A percentile compares a stretch with the other conserved stretches of the same genome.
Conservation (phyloP, 441 rosid species). For the Dalechampia spathulata region DNA sequence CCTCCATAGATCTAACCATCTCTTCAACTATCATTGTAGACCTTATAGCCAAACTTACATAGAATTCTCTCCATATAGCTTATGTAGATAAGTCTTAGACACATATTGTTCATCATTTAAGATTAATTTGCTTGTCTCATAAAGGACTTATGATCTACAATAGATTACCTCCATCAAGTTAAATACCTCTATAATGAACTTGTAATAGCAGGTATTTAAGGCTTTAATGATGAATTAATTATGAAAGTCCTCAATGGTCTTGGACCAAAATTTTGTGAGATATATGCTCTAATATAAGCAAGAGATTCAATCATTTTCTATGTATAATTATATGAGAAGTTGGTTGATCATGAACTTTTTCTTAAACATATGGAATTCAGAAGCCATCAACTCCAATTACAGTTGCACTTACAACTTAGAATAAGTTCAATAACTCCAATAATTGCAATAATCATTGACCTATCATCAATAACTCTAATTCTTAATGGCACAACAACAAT, state of each 20-base stretch:
- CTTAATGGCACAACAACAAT: not conserved
- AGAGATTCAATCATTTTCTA: not conserved
- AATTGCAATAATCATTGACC: not conserved
- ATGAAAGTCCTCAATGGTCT: not conserved
- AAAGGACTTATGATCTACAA: not conserved
- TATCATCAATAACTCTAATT: not conserved
- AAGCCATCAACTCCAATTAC: too few species aligned
- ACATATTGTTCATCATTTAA: not conserved
- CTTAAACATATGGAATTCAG: not conserved
- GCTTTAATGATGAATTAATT: not conserved
- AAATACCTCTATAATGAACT: not conserved
- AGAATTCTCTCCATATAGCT: not conserved
- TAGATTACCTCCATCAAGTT: not conserved
- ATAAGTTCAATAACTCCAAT: not conserved
- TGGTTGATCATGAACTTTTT: constrained; percentile 3
- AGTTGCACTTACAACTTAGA: too few species aligned
- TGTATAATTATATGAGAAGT: not conserved
- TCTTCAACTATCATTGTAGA: not conserved
- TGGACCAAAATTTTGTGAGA: not conserved
- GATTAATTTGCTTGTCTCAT: not conserved
- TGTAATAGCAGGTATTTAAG: not conserved
- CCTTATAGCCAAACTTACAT: too few species aligned
- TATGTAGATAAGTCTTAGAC: not conserved
- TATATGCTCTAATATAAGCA: not conserved
- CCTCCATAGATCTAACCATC: not conserved